Evolutionary conservation across 345 rosid species (phyloP).

Genomic region (Populus deltoides): DNA sequence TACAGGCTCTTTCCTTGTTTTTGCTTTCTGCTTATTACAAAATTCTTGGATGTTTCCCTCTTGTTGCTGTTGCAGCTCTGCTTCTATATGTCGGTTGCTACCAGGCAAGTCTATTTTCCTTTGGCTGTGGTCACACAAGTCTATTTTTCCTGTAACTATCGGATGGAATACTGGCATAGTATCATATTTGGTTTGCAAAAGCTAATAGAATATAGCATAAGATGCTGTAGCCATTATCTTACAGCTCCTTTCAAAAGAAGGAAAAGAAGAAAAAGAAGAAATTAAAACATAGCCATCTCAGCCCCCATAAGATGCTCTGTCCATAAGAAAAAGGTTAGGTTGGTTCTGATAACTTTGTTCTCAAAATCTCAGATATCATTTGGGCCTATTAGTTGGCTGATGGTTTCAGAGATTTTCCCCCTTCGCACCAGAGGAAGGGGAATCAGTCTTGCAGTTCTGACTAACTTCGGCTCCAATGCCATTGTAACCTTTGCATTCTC

Average conservation of each 20-base stretch:
- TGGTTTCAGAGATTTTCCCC: slow-evolving; percentile 36
- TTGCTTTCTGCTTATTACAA: slow-evolving; percentile 35
- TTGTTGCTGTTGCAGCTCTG: slow-evolving; percentile 31
- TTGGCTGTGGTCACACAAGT: neutral
- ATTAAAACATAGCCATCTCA: neutral
- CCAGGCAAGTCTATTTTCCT: slow-evolving; percentile 32
- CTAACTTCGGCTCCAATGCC: slow-evolving; percentile 37
- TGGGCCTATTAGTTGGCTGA: slow-evolving; percentile 40
- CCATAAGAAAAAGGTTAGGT: neutral
- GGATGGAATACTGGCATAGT: neutral
- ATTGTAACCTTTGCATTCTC: slow-evolving; percentile 35
- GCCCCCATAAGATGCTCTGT: neutral
- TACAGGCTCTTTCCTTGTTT: slow-evolving; percentile 29
- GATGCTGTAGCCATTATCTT: neutral
- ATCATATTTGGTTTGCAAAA: neutral
- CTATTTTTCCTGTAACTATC: neutral
- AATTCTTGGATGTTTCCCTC: slow-evolving; percentile 28
- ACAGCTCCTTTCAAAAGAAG: neutral
- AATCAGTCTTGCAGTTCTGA: slow-evolving; percentile 37
- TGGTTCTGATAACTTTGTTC: slow-evolving; percentile 14
- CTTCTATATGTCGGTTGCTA: slow-evolving; percentile 35
- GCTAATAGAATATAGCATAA: neutral
- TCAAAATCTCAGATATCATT: slow-evolving; percentile 24
- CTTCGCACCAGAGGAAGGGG: slow-evolving; percentile 35
- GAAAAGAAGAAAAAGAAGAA: neutral